Base-by-base conservation (phyloP, 129 eudicot species). In the Heracleum sosnowskyi region DNA sequence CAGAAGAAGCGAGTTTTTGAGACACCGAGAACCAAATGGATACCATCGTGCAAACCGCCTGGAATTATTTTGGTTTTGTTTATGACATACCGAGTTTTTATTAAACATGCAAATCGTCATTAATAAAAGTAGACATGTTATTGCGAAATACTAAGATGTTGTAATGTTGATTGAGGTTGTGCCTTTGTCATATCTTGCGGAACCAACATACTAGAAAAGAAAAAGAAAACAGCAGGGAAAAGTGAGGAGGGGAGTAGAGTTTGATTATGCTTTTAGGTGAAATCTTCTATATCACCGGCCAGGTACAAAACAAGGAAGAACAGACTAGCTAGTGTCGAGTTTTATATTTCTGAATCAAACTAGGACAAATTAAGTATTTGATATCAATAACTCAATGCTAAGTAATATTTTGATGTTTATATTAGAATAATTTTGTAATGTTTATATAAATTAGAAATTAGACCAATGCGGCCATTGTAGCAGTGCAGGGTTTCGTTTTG, bases 1-100 rank as follows among this genome's bases (percentile, higher is more conserved):
- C 98, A 44, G 98, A 91, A 75, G 97, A 94, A 17, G 84, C 89
- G 8, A 94, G 98, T 83, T 88, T 91, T 87, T 94, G 79, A 93
- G 47, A 57, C 76, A 78, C 20, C 28, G 68, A 79, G 46, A 60
- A 62, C 66, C 45, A 70, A 71, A 68, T n/a, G 68, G 69, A 79
- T 18, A 40, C 62, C 47, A 37, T n/a, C n/a, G n/a, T 70, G 28
- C 17, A 70, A 6, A 69, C 20, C 11, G 46, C 17, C 15, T 7
- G 29, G 26, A 37, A 37, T 37, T 39, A 37, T 10, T 39, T 70
- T 70, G 44, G 33, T 37, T 5, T 39, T 0, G 28, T 20, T 70
- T 10, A 35, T 70, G 26, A 18, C 18, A 36, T 18, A 10, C 47
- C 11, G 7, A 35, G 28, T n/a, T 69, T 55, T 22, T 0, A 24